phyloP scores from a whole-genome alignment of 257 asterid species.

The Jacaranda copaia region DNA sequence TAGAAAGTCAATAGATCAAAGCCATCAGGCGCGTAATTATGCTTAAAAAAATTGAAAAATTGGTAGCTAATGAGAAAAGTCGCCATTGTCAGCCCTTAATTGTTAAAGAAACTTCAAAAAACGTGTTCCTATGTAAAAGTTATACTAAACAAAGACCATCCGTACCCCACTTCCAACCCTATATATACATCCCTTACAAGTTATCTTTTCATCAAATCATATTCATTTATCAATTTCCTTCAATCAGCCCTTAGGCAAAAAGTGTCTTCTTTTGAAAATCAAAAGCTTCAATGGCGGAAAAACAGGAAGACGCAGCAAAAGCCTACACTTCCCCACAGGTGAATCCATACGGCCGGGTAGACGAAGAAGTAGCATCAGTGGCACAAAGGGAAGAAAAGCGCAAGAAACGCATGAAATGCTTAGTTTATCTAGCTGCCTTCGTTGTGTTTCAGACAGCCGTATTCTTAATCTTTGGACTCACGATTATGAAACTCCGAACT shows the following conservation, averaged over 20 bases:
- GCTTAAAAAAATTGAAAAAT: too few relatives aligned
- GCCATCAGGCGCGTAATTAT: too few relatives aligned
- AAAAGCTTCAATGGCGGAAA: not conserved
- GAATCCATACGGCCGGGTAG: slow-evolving; percentile 28
- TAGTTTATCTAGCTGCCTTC: slow-evolving; percentile 15
- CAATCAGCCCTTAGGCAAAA: not conserved
- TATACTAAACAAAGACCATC: too few relatives aligned
- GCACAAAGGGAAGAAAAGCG: slow-evolving; percentile 14
- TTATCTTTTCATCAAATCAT: not conserved
- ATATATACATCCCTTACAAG: not conserved
- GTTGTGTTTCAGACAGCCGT: slow-evolving; percentile 24
- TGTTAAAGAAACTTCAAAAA: too few relatives aligned
- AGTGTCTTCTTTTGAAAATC: not conserved
- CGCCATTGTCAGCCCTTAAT: too few relatives aligned
- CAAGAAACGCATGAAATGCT: slow-evolving; percentile 32
- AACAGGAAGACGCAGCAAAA: not conserved
- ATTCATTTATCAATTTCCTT: not conserved
- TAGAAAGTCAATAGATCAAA: too few relatives aligned
- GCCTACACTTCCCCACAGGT: slow-evolving; percentile 18
- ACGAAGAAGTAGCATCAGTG: slow-evolving; percentile 15
- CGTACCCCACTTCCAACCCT: too few relatives aligned
- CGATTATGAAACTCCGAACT: slow-evolving; percentile 18
- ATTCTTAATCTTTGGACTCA: slow-evolving; percentile 7
- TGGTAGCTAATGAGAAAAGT: too few relatives aligned
- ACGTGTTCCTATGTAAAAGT: too few relatives aligned